Conservation (phyloP, 805 yeast species). For the Wickerhamiella qilinensis region DNA sequence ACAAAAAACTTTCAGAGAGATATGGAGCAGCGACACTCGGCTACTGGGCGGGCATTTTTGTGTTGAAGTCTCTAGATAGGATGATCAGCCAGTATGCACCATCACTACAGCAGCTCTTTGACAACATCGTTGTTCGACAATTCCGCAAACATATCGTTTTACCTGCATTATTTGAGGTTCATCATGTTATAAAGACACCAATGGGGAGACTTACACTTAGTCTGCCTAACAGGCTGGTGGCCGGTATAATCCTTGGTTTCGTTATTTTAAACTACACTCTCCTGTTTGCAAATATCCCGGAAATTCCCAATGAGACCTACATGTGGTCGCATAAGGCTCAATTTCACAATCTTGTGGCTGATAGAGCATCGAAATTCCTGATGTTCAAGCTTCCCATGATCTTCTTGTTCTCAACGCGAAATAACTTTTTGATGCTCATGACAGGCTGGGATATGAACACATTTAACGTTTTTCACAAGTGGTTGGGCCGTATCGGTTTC, state of each 20-base stretch:
- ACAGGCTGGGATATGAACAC: slow-evolving; percentile 28
- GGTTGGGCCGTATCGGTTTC: slow-evolving; percentile 40
- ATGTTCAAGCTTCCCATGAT: slow-evolving; percentile 27
- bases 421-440: slow-evolving; percentile 41
- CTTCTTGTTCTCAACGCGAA: slow-evolving; percentile 46
- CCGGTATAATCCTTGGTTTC: no score
- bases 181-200: no score
- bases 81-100: neutral
- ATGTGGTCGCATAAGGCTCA: neutral
- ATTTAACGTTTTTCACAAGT: slow-evolving; percentile 42
- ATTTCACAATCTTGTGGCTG: no score
- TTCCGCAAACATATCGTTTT: no score
- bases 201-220: no score
- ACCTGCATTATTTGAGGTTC: no score
- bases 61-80: neutral
- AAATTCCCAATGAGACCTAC: neutral
- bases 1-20: neutral
- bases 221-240: no score
- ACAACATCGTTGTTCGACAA: no score
- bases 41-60: neutral
- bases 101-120: no score
- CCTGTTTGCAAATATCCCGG: neutral
- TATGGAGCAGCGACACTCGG: neutral
- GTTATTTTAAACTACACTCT: no score
- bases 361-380: no score